Evolutionary conservation across 371 early-diverging fungal species (phyloP).

Genomic region (Dichotomocladium elegans): DNA sequence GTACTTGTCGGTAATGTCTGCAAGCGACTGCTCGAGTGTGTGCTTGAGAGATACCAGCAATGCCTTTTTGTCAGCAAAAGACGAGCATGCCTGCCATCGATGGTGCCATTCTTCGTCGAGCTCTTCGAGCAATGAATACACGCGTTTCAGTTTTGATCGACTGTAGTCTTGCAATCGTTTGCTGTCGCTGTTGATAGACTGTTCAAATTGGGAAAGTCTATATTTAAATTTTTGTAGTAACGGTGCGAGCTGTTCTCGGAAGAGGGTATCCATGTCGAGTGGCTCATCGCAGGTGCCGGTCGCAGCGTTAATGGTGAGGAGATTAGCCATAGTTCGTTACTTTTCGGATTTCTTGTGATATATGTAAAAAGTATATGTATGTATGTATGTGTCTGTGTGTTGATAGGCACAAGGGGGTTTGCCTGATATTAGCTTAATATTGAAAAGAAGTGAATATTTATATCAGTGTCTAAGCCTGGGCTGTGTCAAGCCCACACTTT

Average conservation of each 20-base stretch:
- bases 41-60: conserved; percentile 6
- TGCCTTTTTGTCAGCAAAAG: conserved; percentile 14
- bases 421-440: too few relatives aligned
- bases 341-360: too few relatives aligned
- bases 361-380: too few relatives aligned
- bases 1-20: conserved; percentile 23
- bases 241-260: conserved; percentile 36
- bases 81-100: conserved; percentile 16
- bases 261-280: conserved; percentile 39
- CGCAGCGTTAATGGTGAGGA: conserved; percentile 32
- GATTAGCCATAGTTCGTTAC: conserved; percentile 30
- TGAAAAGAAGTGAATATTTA: too few relatives aligned
- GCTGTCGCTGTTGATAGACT: conserved; percentile 22
- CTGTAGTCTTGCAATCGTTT: conserved; percentile 30
- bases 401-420: too few relatives aligned
- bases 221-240: conserved; percentile 41
- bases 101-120: conserved; percentile 37
- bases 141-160: conserved; percentile 29
- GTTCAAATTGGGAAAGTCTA: conserved; percentile 35
- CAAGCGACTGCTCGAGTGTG: conserved; percentile 17
- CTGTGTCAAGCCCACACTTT: too few relatives aligned
- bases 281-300: conserved; percentile 24
- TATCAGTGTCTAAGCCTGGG: too few relatives aligned
- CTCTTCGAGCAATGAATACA: conserved; percentile 25
- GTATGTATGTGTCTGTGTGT: too few relatives aligned